phyloP scores from a whole-genome alignment of 2,329 filamentous ascomycete species.

The Ascochyta fabae region DNA sequence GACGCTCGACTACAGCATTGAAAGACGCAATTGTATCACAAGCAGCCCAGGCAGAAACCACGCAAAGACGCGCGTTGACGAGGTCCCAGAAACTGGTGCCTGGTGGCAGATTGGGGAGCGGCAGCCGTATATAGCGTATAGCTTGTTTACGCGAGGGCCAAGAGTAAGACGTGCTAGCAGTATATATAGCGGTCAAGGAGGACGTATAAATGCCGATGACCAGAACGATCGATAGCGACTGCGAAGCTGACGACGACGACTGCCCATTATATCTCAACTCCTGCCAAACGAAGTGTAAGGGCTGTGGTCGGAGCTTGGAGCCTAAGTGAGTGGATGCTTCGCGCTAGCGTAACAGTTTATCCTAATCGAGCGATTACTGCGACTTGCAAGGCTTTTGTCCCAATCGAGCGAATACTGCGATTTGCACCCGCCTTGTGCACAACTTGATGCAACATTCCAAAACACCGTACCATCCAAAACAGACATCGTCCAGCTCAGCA shows the following conservation, averaged over 20 bases:
- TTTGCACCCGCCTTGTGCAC: background rate
- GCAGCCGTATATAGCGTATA: background rate
- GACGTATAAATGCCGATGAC: background rate
- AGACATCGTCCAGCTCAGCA: no score
- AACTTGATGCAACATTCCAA: no score
- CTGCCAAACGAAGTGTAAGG: background rate
- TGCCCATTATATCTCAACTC: background rate
- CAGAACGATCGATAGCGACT: background rate
- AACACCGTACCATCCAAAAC: no score
- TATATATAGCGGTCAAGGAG: background rate
- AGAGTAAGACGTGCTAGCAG: conserved; percentile 3
- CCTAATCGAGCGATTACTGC: background rate
- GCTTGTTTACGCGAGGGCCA: conserved; percentile 4
- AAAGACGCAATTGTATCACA: background rate
- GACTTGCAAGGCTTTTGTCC: background rate
- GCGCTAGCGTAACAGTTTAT: background rate
- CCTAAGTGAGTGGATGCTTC: background rate
- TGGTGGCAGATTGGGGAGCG: background rate
- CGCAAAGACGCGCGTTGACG: conserved; percentile 1
- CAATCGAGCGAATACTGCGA: conserved; percentile 6
- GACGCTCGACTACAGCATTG: background rate
- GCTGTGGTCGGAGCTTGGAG: no score
- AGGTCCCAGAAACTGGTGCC: conserved; percentile 6
- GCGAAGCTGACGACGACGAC: background rate
- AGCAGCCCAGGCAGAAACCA: conserved; percentile 3